A percentile compares a stretch with the other conserved stretches of the same genome.
These are phyloP conservation scores for Pseudoneurospora amorphoporcata DNA, from an alignment of 495 filamentous ascomycete genomes.

Conservation along the genomic window DNA sequence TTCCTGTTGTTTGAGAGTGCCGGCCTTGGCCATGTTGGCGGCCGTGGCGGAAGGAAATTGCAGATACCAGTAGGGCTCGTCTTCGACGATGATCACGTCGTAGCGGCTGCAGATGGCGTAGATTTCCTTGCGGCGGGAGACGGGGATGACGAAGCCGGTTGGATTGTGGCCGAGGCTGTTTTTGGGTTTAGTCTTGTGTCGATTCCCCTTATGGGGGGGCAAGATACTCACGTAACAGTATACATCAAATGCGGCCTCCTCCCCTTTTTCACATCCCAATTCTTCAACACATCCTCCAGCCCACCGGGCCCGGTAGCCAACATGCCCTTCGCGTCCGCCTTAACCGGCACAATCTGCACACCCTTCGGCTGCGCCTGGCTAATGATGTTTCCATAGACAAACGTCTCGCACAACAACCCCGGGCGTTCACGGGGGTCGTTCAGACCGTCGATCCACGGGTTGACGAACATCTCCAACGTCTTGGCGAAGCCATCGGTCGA, in stretches of 20 bases:
- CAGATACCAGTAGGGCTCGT: conserved; percentile 94
- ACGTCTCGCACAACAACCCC: conserved; percentile 66
- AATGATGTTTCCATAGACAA: conserved; percentile 65
- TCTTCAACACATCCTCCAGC: conserved; percentile 64
- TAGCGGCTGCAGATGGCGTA: conserved; percentile 74
- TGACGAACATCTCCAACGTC: conserved; percentile 57
- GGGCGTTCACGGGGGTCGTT: conserved; percentile 58
- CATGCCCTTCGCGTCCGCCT: conserved; percentile 75
- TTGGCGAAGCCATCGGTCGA: conserved; percentile 79
- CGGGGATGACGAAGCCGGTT: conserved; percentile 60
- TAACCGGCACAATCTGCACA: conserved; percentile 58
- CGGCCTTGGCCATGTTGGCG: conserved; percentile 1
- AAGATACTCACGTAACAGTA: conserved; percentile 64
- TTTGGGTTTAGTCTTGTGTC: conserved; percentile 1
- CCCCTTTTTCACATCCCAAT: conserved; percentile 67
- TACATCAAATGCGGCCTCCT: conserved; percentile 78
- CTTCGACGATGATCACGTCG: conserved; percentile 88
- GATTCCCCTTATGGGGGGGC: neutral
- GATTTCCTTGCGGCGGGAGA: conserved; percentile 63
- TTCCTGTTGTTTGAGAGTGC: neutral
- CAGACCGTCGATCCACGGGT: conserved; percentile 59
- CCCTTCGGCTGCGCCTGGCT: conserved; percentile 57
- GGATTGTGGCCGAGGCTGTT: conserved; percentile 83
- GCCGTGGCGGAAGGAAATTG: conserved; percentile 65
- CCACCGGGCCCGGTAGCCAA: conserved; percentile 52